Base-by-base conservation (phyloP, 352 stramenopile species). In the Discostella stelligera region DNA sequence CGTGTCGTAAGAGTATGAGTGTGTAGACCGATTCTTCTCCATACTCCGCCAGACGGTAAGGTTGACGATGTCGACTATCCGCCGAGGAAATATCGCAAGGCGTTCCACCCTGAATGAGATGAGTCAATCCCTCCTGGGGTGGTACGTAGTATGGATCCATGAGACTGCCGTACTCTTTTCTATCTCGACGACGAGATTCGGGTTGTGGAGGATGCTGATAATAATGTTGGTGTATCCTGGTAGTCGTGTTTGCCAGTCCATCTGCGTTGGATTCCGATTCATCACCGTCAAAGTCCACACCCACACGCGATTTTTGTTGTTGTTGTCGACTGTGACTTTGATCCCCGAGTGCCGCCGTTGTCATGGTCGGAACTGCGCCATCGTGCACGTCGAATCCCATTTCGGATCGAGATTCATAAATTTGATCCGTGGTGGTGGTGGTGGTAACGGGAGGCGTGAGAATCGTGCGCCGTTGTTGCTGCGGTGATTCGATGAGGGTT, bases 1-100 rank as follows among this genome's bases (percentile, higher is more conserved):
- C 95, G 86, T 98, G 96, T 63, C 95, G 71, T 11, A 91, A 50
- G 8, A 91, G 53, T 10, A 91, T 78, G 0, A 91, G 75, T 14
- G 85, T 90, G 63, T 92, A 88, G 4, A 88, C 58, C 2, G 66
- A 82, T 63, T 86, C 79, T 75, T 91, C 82, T 37, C 85, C 85
- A 65, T 97, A 89, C 30, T 85, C 70, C 0, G 85, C 75, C 14
- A 91, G 71, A 32, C 65, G 53, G 59, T 84, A 89, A 0, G 82
- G 74, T 7, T 18, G 32, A 32, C n/a, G 9, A 16, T 18, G 32
- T 20, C n/a, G 9, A 16, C 18, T 64, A 13, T 1, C 50, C 32
- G 72, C 32, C 0, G 21, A 14, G 37, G 71, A 60, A 48, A 71
- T 72, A 71, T 90, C 84, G 32, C 77, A 80, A 0, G 84, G 84